phyloP scores from a whole-genome alignment of 129 eudicot species.

The Scalesia atractyloides region DNA sequence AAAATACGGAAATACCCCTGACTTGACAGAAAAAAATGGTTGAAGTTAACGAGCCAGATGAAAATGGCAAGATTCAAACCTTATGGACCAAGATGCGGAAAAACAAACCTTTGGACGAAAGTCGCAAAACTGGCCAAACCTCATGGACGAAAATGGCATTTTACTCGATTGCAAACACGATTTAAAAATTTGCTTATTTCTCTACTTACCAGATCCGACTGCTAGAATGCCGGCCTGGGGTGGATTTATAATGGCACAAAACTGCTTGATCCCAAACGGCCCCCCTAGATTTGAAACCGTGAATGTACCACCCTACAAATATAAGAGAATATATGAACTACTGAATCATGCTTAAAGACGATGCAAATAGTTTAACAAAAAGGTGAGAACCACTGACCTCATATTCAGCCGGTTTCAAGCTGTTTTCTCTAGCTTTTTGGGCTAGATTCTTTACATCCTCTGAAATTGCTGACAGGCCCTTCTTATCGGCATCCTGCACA shows the following conservation, averaged over 20 bases:
- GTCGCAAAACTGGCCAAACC: no score
- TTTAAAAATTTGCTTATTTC: background rate
- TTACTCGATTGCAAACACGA: background rate
- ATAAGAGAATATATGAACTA: background rate
- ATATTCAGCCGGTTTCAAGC: slow-evolving; percentile 83
- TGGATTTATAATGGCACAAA: slow-evolving; percentile 96
- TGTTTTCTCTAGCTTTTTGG: slow-evolving; percentile 84
- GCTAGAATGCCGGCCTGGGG: slow-evolving; percentile 97
- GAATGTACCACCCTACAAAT: slow-evolving; percentile 74
- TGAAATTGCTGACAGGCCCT: slow-evolving; percentile 74
- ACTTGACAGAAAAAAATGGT: no score
- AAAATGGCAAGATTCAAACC: no score
- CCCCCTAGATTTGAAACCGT: slow-evolving; percentile 87
- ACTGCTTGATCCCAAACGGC: slow-evolving; percentile 89
- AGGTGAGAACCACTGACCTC: slow-evolving; percentile 52
- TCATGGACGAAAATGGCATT: no score
- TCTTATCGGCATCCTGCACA: slow-evolving; percentile 88
- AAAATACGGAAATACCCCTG: no score
- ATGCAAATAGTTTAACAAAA: background rate
- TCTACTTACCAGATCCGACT: slow-evolving; percentile 78
- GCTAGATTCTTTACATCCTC: slow-evolving; percentile 87
- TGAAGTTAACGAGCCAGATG: no score
- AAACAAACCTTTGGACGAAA: no score
- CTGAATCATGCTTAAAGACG: slow-evolving; percentile 1
- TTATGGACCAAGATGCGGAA: no score